phyloP scores from a whole-genome alignment of 2,329 filamentous ascomycete genomes.

The Fusarium sp. region DNA sequence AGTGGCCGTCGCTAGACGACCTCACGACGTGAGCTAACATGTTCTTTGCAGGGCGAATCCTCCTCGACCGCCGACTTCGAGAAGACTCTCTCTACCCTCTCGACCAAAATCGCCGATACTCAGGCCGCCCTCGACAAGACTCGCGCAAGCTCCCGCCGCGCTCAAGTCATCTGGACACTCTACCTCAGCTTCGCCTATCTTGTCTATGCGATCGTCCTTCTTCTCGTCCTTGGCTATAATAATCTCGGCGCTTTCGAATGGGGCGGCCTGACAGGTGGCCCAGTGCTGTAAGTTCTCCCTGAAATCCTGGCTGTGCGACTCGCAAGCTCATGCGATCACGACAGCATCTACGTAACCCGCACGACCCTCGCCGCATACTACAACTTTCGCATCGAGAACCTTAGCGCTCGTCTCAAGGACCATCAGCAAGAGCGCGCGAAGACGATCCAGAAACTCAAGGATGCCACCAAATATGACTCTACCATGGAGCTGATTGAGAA shows the following conservation, averaged over 20 bases:
- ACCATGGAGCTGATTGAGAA: constrained; percentile 94
- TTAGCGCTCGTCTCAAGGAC: constrained; percentile 77
- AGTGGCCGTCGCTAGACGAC: constrained; percentile 40
- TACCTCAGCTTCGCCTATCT: constrained; percentile 94
- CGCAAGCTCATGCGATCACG: constrained; percentile 29
- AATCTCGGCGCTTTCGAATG: constrained; percentile 84
- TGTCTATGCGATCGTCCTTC: constrained; percentile 83
- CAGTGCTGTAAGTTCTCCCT: constrained; percentile 73
- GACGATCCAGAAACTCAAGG: constrained; percentile 94
- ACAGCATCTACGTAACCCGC: constrained; percentile 84
- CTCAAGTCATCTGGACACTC: constrained; percentile 88
- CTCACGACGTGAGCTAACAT: constrained; percentile 24
- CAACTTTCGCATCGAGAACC: constrained; percentile 81
- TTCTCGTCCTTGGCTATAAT: constrained; percentile 86
- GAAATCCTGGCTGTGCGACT: not conserved
- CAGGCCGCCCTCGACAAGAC: constrained; percentile 80
- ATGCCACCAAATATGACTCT: constrained; percentile 94
- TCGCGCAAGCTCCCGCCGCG: constrained; percentile 79
- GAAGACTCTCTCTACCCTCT: constrained; percentile 85
- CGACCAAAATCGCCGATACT: constrained; percentile 82
- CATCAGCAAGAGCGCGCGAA: constrained; percentile 83
- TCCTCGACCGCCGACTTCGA: constrained; percentile 93
- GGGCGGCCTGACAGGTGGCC: constrained; percentile 81
- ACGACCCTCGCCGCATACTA: constrained; percentile 77
- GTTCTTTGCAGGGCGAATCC: constrained; percentile 74